Percentiles rank a stretch among this genome's conserved stretches.
phyloP scores from a whole-genome alignment of 495 filamentous ascomycete genomes.

The Apodospora peruviana region DNA sequence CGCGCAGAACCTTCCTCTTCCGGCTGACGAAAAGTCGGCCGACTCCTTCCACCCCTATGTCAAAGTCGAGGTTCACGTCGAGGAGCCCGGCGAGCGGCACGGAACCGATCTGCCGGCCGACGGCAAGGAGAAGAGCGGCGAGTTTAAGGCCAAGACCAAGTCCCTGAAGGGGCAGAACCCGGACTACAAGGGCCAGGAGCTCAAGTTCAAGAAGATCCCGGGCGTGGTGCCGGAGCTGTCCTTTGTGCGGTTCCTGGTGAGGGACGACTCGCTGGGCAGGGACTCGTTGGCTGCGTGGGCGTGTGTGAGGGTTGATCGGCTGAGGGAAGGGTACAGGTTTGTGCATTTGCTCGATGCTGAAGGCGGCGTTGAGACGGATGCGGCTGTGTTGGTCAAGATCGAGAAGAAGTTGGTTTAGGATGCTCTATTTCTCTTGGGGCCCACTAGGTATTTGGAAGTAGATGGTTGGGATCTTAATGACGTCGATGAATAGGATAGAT shows the following conservation, averaged over 20 bases:
- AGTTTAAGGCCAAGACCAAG: conserved; percentile 68
- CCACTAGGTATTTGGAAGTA: not conserved
- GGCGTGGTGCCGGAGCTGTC: conserved; percentile 71
- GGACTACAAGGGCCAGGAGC: conserved; percentile 61
- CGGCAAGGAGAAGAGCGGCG: conserved; percentile 41
- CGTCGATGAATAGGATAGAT: no score
- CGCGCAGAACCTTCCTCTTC: conserved; percentile 52
- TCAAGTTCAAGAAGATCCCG: conserved; percentile 55
- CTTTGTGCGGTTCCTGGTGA: conserved; percentile 82
- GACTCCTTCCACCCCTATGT: conserved; percentile 69
- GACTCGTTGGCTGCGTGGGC: conserved; percentile 82
- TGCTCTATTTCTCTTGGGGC: no score
- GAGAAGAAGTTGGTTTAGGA: conserved; percentile 41
- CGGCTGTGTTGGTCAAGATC: conserved; percentile 65
- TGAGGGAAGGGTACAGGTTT: conserved; percentile 70
- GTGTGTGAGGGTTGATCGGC: conserved; percentile 75
- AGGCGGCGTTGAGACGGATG: conserved; percentile 55
- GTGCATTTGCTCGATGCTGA: conserved; percentile 60
- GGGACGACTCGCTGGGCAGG: conserved; percentile 63
- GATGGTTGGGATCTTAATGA: no score
- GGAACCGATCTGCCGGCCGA: conserved; percentile 27
- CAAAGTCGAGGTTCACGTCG: conserved; percentile 76
- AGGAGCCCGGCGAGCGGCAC: conserved; percentile 49
- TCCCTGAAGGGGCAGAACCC: conserved; percentile 56
- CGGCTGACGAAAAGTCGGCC: conserved; percentile 47